Conservation (phyloP, 129 eudicot genomes). For the Pittosporum tobira region DNA sequence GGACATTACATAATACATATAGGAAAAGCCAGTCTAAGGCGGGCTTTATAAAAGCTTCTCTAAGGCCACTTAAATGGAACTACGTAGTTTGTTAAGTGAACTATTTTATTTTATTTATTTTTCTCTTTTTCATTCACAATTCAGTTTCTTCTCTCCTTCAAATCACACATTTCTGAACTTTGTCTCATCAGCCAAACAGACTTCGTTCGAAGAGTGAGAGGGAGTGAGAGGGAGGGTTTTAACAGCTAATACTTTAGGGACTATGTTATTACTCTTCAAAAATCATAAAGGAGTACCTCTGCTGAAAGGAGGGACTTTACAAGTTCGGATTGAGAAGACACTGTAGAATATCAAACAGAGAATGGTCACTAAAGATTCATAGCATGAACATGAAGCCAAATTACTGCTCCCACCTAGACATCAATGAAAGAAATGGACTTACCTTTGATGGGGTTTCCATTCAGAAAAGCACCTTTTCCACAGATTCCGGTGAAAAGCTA, state of each 20-base stretch:
- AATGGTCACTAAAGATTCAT: slow-evolving; percentile 4
- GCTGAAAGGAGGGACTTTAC: slow-evolving; percentile 79
- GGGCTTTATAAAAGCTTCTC: too few species aligned
- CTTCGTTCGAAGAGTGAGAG: too few species aligned
- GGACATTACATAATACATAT: too few species aligned
- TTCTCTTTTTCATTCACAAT: too few species aligned
- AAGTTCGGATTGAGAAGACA: slow-evolving; percentile 76
- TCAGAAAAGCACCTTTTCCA: slow-evolving; percentile 91
- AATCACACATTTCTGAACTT: too few species aligned
- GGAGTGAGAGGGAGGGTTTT: not conserved
- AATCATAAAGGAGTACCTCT: slow-evolving; percentile 46
- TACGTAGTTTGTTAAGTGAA: too few species aligned
- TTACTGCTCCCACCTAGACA: too few species aligned
- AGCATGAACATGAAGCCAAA: not conserved
- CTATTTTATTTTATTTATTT: too few species aligned
- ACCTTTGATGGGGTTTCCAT: slow-evolving; percentile 89
- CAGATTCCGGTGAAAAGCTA: slow-evolving; percentile 79
- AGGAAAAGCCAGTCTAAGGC: too few species aligned
- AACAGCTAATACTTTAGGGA: not conserved
- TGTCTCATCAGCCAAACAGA: too few species aligned
- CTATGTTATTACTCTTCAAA: not conserved
- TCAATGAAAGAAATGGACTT: not conserved
- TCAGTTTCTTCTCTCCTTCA: too few species aligned
- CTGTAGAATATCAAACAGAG: slow-evolving; percentile 33
- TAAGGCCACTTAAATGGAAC: too few species aligned